Evolutionary conservation across 768 basidiomycete genomes (phyloP).

Genomic region (Ramaria sp.): DNA sequence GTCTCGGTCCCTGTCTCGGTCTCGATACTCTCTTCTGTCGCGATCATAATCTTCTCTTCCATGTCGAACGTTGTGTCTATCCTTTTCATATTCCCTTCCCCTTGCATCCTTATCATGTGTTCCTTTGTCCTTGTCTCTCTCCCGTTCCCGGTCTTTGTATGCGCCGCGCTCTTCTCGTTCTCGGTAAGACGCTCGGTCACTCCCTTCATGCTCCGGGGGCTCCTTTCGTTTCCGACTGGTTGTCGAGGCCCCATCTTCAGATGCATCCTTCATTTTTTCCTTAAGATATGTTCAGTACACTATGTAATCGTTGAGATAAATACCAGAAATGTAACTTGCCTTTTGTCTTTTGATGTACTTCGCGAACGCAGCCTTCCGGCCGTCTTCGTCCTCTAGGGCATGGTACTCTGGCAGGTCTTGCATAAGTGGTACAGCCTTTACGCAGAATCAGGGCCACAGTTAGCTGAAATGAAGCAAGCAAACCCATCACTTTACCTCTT

Average conservation of each 20-base stretch:
- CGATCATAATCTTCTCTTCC: conserved; percentile 10
- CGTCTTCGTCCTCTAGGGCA: conserved; percentile 82
- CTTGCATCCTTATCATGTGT: neutral
- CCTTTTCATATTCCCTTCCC: conserved; percentile 2
- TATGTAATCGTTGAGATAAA: neutral
- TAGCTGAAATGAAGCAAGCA: neutral
- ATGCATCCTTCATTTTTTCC: conserved; percentile 62
- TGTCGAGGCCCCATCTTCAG: conserved; percentile 73
- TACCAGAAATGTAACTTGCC: conserved; percentile 28
- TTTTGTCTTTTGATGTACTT: conserved; percentile 90
- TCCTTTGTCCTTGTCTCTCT: conserved; percentile 16
- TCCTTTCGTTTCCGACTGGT: conserved; percentile 78
- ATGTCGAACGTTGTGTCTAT: conserved; percentile 8
- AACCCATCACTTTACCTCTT: conserved; percentile 47
- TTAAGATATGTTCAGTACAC: conserved; percentile 16
- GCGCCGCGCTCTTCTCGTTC: conserved; percentile 15
- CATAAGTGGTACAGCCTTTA: conserved; percentile 62
- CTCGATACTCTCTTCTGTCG: conserved; percentile 5
- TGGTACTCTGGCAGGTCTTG: conserved; percentile 79
- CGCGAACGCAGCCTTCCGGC: conserved; percentile 65
- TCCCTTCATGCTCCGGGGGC: conserved; percentile 34
- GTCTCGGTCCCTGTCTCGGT: conserved; percentile 12
- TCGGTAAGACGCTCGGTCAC: conserved; percentile 23
- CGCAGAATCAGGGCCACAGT: neutral
- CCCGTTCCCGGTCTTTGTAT: conserved; percentile 15